Percentiles rank a stretch among this genome's conserved stretches.
Conservation (phyloP, 495 filamentous ascomycete species). For the Barbatosphaeria neglecta region DNA sequence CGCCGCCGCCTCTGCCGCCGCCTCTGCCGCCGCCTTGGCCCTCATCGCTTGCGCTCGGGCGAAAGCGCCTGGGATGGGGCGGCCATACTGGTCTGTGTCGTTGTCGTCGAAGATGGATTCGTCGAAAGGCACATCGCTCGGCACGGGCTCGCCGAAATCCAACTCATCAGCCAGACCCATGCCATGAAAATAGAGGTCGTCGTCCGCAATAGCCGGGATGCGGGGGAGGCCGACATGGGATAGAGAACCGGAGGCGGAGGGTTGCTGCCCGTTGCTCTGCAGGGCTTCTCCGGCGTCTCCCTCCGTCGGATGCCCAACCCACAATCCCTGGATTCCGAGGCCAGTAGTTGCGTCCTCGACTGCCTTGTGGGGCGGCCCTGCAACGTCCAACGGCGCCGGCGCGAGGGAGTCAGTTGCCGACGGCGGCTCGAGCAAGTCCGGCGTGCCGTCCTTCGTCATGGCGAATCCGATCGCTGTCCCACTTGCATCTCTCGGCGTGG, state of each 20-base stretch:
- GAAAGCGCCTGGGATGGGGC: conserved; percentile 38
- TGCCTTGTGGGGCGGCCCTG: too few species aligned
- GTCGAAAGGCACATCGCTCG: conserved; percentile 51
- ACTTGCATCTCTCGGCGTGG: conserved; percentile 42
- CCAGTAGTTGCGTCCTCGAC: too few species aligned
- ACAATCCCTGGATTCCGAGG: conserved; percentile 23
- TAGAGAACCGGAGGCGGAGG: conserved; percentile 1
- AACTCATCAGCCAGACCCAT: conserved; percentile 52
- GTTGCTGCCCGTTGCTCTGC: conserved; percentile 3
- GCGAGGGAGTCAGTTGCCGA: conserved; percentile 6
- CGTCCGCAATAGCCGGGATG: conserved; percentile 34
- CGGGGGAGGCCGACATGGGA: conserved; percentile 1
- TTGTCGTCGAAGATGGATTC: conserved; percentile 70
- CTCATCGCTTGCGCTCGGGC: conserved; percentile 28
- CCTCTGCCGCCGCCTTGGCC: conserved; percentile 4
- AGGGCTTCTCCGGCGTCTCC: background rate
- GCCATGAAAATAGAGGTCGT: conserved; percentile 77
- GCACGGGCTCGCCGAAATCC: conserved; percentile 30
- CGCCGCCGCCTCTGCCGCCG: too few species aligned
- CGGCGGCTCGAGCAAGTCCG: conserved; percentile 5
- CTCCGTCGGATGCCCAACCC: conserved; percentile 3
- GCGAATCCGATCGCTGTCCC: conserved; percentile 39
- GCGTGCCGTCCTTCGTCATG: conserved; percentile 29
- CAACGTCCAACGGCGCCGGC: too few species aligned
- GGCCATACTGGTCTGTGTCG: conserved; percentile 43